phyloP scores from a whole-genome alignment of 345 rosid species.

The Physaria fendleri region DNA sequence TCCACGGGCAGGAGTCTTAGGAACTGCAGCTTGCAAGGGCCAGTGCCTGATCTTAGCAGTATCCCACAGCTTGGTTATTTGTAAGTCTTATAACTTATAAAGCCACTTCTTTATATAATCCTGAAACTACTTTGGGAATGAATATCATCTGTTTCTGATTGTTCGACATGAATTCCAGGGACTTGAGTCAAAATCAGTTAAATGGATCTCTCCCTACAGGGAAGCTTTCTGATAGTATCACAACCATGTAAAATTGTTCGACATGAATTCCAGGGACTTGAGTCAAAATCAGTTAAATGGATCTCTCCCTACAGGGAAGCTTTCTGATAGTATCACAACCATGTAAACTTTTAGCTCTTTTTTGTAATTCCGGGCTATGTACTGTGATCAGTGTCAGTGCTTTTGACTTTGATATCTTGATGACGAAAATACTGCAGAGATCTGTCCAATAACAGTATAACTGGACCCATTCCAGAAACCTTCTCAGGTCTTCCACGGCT shows the following conservation, averaged over 20 bases:
- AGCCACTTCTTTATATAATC: conserved; percentile 5
- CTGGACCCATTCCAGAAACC: conserved; percentile 63
- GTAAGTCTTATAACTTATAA: conserved; percentile 40
- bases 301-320: conserved; percentile 56
- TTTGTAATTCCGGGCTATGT: background rate
- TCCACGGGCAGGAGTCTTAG: conserved; percentile 69
- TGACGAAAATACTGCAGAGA: conserved; percentile 43
- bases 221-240: conserved; percentile 60
- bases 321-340: conserved; percentile 71
- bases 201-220: conserved; percentile 63
- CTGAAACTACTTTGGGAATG: background rate
- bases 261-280: conserved; percentile 60
- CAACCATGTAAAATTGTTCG: conserved; percentile 29
- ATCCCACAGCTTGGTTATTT: conserved; percentile 74
- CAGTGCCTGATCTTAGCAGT: conserved; percentile 76
- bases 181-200: conserved; percentile 73
- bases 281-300: conserved; percentile 75
- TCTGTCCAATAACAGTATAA: conserved; percentile 63
- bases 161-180: conserved; percentile 44
- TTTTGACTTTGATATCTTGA: conserved; percentile 2
- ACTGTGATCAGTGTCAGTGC: background rate
- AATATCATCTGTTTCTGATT: conserved; percentile 7
- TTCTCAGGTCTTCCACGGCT: conserved; percentile 62
- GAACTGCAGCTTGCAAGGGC: conserved; percentile 83
- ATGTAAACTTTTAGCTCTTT: conserved; percentile 47